Evolutionary conservation across 1,139 yeast species (phyloP).

Genomic region (Kodamaea sp.): DNA sequence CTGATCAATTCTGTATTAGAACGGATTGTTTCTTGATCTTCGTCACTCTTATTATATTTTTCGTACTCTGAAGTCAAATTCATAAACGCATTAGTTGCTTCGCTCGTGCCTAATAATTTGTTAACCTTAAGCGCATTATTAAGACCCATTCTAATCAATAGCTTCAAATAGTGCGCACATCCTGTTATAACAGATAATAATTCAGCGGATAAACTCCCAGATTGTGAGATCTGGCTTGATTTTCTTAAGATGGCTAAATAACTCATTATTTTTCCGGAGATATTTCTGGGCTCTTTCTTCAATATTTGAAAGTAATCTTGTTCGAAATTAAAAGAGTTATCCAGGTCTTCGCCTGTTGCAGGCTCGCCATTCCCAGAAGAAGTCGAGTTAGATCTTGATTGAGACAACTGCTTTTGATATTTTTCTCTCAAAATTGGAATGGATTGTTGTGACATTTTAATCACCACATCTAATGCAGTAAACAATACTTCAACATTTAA

Average conservation of each 20-base stretch:
- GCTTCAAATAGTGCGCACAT: constrained; percentile 86
- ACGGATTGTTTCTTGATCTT: constrained; percentile 6
- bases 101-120: constrained; percentile 52
- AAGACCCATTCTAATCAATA: constrained; percentile 78
- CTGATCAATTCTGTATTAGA: constrained; percentile 42
- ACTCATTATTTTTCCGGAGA: constrained; percentile 76
- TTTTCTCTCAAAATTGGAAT: constrained; percentile 12
- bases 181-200: constrained; percentile 83
- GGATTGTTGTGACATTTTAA: constrained; percentile 25
- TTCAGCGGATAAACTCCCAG: constrained; percentile 58
- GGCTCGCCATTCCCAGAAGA: background rate
- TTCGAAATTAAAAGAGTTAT: constrained; percentile 8
- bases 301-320: constrained; percentile 29
- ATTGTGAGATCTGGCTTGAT: constrained; percentile 41
- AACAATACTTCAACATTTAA: constrained; percentile 74
- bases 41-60: constrained; percentile 17
- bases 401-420: constrained; percentile 5
- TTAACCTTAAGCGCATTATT: constrained; percentile 70
- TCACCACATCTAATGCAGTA: constrained; percentile 63
- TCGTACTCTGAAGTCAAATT: constrained; percentile 49
- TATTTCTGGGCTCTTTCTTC: constrained; percentile 81
- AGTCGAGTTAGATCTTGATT: background rate
- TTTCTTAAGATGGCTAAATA: constrained; percentile 70
- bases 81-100: constrained; percentile 63
- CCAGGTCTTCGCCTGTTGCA: constrained; percentile 9